Base-by-base conservation (phyloP, 2,329 filamentous ascomycete species). In the Rutstroemia sydowiana region DNA sequence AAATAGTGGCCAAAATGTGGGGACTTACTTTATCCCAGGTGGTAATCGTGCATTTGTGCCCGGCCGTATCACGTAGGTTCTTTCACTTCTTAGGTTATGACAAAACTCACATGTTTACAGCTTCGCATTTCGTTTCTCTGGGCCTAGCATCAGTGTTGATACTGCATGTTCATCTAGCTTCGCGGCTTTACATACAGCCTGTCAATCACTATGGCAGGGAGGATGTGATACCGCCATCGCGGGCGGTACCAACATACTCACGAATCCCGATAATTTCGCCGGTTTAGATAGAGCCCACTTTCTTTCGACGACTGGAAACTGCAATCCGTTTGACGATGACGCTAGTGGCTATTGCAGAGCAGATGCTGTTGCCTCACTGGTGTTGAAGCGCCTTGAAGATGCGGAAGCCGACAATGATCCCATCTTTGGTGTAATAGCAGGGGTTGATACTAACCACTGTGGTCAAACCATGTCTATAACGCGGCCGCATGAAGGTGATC, bases 261-360 rank as follows among this genome's bases (percentile, higher is more conserved):
- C 58, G 2, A 59, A 58, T 53, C 58, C 60, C 1, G 59, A 51
- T 76, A 72, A 55, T 74, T 73, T 5, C 28, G 43, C 51, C 7
- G 57, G 46, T 20, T 48, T 54, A 10, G 36, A 37, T 13, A 47
- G 45, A 34, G 54, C 49, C 10, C 46, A 55, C 26, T 54, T 58
- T 40, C 36, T 55, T 28, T 58, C 56, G 1, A 31, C 28, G 5
- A 55, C 52, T n/a, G 60, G 59, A 2, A 47, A 41, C 21, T 62
- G 52, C 23, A 61, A 74, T 52, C 75, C 75, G 2, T 84, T 80
- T 57, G 81, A 84, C 55, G 61, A 71, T 18, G 70, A 73, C 1
- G 82, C 79, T n/a, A 76, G 81, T 54, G 83, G 83, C 1, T 87
- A 86, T 59, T 80, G 76, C 0, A 71, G 81, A 34, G 82, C 81